These are phyloP conservation scores for Aspergillus sp. DNA, from an alignment of 2,329 filamentous ascomycete genomes.

Conservation along the genomic window DNA sequence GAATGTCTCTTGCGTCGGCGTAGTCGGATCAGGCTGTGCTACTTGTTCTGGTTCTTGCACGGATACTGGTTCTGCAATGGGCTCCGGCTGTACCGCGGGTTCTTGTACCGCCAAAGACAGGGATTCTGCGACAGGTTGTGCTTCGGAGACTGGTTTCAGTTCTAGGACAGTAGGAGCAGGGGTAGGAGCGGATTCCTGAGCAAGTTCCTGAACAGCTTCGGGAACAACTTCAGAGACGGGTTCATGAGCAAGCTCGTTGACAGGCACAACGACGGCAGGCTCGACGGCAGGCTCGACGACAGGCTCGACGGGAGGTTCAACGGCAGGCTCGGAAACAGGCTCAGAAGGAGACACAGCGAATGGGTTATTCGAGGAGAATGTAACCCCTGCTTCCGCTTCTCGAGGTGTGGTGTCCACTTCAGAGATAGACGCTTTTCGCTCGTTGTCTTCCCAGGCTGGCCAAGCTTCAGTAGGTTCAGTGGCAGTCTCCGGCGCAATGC, in stretches of 20 bases:
- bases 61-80: not conserved
- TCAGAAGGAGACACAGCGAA: not conserved
- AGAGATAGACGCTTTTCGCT: not conserved
- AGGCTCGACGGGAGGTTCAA: not conserved
- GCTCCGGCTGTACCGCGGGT: not conserved
- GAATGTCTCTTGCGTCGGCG: not conserved
- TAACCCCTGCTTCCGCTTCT: not conserved
- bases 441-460: constrained; percentile 11
- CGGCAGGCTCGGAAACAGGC: not conserved
- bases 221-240: constrained; percentile 20
- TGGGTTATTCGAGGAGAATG: not conserved
- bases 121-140: not conserved
- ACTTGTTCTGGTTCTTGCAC: not conserved
- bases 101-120: not conserved
- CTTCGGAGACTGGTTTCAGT: constrained; percentile 9
- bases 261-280: constrained; percentile 4
- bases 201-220: constrained; percentile 20
- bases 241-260: constrained; percentile 1
- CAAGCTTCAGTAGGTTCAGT: constrained; percentile 1
- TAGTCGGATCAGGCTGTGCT: not conserved
- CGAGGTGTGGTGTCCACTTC: not conserved
- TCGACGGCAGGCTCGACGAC: not conserved
- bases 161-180: constrained; percentile 12
- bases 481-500: constrained; percentile 11
- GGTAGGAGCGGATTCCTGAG: not conserved